Evolutionary conservation across 768 basidiomycete genomes (phyloP), one percentile per base, ranked within the genome.

Genomic region (Lentinula detonsa): DNA sequence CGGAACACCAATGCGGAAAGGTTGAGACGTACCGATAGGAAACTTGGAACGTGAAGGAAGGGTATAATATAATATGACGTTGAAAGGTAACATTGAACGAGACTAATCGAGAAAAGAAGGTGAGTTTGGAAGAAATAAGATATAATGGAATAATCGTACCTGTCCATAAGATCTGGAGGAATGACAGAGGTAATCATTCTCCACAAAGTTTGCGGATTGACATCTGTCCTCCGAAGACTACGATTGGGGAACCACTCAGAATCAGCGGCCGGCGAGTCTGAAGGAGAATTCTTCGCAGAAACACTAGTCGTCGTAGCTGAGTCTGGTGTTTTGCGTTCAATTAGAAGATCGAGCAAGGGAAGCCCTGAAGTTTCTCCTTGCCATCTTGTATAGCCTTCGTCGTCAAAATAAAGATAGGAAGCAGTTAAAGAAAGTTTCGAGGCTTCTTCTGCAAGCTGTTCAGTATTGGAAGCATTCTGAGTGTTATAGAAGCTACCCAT

Each of bases 61-160:
- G 94, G 94, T 69, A 95, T 84, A 60, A 95, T 81, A 63, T 95
- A 93, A 71, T 93, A 93, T n/a, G 93, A 90, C 43, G 95, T 97
- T 21, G 92, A 95, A 61, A 97, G 76, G 74, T 88, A 91, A 72
- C 86, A 90, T 67, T 90, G 90, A 2, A 91, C 88, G 61, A 91
- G 80, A 67, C 90, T 92, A 57, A 48, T 49, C 39, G 51, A 40
- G 63, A 43, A 58, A 55, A 50, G 23, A 63, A 34, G 60, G 28
- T 53, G 42, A 46, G 59, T 67, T 23, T 65, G 58, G 59, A 53
- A 33, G 59, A 50, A 49, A 16, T 53, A 54, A 21, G 33, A 37
- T 16, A 5, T n/a, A 28, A 43, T 11, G 42, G n/a, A 16, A 35
- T 16, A 49, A 21, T 70, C 79, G 68, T 66, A 92, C 94, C 84